A percentile compares a stretch with the other conserved stretches of the same genome.
phyloP scores from a whole-genome alignment of 1,284 basidiomycete genomes.

The Irpex sp. region DNA sequence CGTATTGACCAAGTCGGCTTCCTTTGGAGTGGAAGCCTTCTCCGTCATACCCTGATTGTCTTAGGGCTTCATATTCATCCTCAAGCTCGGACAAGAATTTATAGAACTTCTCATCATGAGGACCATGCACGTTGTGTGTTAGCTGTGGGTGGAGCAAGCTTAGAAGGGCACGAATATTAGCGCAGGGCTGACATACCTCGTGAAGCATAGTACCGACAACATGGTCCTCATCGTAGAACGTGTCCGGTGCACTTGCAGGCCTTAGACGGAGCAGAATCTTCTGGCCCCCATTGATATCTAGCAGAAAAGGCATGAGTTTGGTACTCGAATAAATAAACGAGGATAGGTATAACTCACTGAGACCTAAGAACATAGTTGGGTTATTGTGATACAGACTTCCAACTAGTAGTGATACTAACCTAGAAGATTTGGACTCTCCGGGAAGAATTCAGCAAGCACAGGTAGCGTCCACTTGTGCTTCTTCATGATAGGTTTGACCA shows the following conservation, averaged over 20 bases:
- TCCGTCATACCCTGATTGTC: constrained; percentile 70
- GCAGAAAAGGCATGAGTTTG: neutral
- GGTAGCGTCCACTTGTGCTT: constrained; percentile 78
- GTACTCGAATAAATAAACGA: neutral
- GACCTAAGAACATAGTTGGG: constrained; percentile 7
- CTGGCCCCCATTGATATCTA: constrained; percentile 73
- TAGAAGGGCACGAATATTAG: neutral
- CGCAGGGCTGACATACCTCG: constrained; percentile 45
- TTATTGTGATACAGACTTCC: neutral
- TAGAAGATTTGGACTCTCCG: constrained; percentile 64
- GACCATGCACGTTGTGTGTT: constrained; percentile 83
- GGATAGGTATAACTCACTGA: constrained; percentile 23
- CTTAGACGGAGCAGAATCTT: constrained; percentile 79
- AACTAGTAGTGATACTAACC: constrained; percentile 40
- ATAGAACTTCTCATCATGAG: constrained; percentile 82
- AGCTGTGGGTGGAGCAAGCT: constrained; percentile 40
- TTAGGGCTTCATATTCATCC: constrained; percentile 76
- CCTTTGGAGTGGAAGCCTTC: constrained; percentile 81
- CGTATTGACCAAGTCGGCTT: constrained; percentile 51
- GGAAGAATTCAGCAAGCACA: constrained; percentile 83
- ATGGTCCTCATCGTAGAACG: constrained; percentile 73
- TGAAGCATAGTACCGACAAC: constrained; percentile 80
- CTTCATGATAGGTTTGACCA: constrained; percentile 88
- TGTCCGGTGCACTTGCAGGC: constrained; percentile 59
- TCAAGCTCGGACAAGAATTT: constrained; percentile 71